Base-by-base conservation (phyloP, 768 basidiomycete species). In the Polyporus arcularius region DNA sequence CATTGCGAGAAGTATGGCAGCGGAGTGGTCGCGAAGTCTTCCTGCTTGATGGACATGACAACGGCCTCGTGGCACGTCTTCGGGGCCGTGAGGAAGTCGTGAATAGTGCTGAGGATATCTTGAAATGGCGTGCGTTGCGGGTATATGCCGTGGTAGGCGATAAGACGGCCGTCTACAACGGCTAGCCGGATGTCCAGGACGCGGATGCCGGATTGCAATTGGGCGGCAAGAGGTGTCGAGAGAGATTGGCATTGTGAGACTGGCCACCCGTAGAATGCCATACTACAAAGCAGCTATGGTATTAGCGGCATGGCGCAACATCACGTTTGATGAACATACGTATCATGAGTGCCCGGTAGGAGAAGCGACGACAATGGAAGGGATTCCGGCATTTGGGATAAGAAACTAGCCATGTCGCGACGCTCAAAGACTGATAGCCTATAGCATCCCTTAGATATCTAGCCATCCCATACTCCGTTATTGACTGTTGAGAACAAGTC, bases 21-120 rank as follows among this genome's bases (percentile, higher is more conserved):
- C 4, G 83, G 76, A 0, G 80, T 79, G 18, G 66, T 72, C 5
- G 78, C 70, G 58, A 78, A 85, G 65, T 92, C 89, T 71, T 98
- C 95, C 70, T 96, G 90, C 73, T 96, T 96, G 70, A 98, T 82
- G 15, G 88, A 94, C 78, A 96, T 85, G 31, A 97, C 82, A 39
- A 97, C 72, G 0, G 90, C 90, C 72, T 96, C 95, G 31, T 77
- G 79, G 9, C 75, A 78, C 1, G 90, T 83, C 4, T 67, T 65
- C 0, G 85, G 79, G 0, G 82, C 78, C 8, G 80, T 80, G 41
- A 96, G 82, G 73, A 91, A 96, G 4, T 73, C 63, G 65, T 86
- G 78, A 9, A 96, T 70, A 16, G 80, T 79, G 4, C 72, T 58
- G 10, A 96, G 79, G 51, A 96, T 88, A 35, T 79, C 76, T 54